Base-by-base conservation (phyloP, 768 basidiomycete genomes). In the Obba rivulosa region DNA sequence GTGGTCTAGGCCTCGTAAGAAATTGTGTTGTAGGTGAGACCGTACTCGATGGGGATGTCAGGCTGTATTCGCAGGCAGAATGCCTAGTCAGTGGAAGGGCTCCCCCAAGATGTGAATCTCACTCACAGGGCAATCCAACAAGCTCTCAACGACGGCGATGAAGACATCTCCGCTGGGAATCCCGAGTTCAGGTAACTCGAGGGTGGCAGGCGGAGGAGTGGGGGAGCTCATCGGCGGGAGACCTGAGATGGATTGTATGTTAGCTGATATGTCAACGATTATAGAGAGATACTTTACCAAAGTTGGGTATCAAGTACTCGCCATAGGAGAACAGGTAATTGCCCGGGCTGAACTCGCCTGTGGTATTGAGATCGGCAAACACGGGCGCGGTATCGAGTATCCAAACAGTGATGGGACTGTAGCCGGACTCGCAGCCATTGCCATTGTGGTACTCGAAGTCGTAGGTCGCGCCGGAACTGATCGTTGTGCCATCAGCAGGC, bases 401-500 rank as follows among this genome's bases (percentile, higher is more conserved):
- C 22, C 47, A 58, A 11, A 58, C 50, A 4, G 47, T 43, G 48
- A 58, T 50, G 24, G 47, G 52, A 34, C 46, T 52, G 50, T 55
- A 58, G 16, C 57, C 57, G 20, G 54, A 51, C 28, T 55, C 45
- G 48, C 57, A 58, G n/a, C 25, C 41, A 43, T 58, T 53, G n/a
- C 13, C 38, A 23, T 50, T 36, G 18, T 46, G 36, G 50, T 55
- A 58, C 8, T 25, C 13, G 48, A 58, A 58, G n/a, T 50, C 36
- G 52, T 55, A 53, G 25, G 35, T 44, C 8, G 47, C 41, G 10
- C 50, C 57, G 0, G 57, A 34, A 5, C 37, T 40, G 44, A 58
- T 51, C 4, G 48, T 34, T 31, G 43, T 48, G 18, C 49, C 45
- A 23, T 41, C 39, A 7, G 38, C 23, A 17, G 57, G 57, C 3